Base-by-base conservation (phyloP, 179 eudicot genomes). In the Nepenthes alata region DNA sequence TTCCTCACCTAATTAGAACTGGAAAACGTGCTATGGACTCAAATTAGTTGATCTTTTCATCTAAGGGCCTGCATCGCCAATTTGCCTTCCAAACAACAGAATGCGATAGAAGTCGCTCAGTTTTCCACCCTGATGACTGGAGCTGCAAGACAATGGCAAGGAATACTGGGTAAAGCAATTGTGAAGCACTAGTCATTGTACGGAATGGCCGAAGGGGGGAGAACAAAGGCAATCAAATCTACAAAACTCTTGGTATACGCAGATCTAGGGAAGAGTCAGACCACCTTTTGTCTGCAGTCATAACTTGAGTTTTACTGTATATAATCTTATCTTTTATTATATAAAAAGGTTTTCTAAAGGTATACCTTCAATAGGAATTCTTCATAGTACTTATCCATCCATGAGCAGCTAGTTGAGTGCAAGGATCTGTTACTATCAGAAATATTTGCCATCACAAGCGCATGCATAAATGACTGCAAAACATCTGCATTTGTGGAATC, bases 11-110 rank as follows among this genome's bases (percentile, higher is more conserved):
- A 7, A 50, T 15, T 14, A 11, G 34, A 12, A 11, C 25, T 52
- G 34, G 16, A 52, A 52, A 5, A 11, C 6, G 4, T 11, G 34
- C 34, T 1, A 2, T 5, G 8, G 13, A 52, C 5, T n/a, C 52
- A 45, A 34, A 37, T 68, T 77, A 89, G 37, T 74, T 75, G 8
- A 37, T 60, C 79, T 86, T 84, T 48, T 67, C 74, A 63, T 75
- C 64, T 2, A 66, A 67, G 45, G 77, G 41, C 47, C 58, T 70
- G 35, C 38, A 11, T 36, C 53, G 62, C 98, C 98, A 91, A 67
- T 77, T 75, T 15, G 96, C 98, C 74, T 78, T 86, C 98, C 98
- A 91, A 60, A 81, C 74, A 60, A 91, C 81, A 13, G 98, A 86
- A 66, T 86, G 83, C 45, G 85, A 76, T 65, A 86, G 56, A 38